Evolutionary conservation across 1,284 basidiomycete species (phyloP).

Genomic region (Neotropicomus parvogracilis): DNA sequence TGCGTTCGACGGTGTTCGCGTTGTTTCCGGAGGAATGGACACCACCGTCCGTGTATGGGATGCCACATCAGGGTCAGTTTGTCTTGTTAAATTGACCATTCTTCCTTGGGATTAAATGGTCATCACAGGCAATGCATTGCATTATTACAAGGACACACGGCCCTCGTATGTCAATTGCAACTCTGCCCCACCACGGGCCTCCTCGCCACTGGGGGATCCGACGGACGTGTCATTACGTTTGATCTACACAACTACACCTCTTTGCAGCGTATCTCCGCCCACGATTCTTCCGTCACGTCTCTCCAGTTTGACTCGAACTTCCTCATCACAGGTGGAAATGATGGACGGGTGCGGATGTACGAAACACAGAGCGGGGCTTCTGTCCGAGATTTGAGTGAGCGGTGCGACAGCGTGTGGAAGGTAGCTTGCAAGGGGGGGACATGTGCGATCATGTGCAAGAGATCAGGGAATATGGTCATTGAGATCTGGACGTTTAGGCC

Average conservation of each 20-base stretch:
- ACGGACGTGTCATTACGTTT: constrained; percentile 92
- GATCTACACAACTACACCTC: constrained; percentile 53
- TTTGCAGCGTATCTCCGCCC: constrained; percentile 66
- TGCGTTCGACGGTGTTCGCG: constrained; percentile 83
- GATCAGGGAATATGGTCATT: constrained; percentile 83
- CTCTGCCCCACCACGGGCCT: constrained; percentile 47
- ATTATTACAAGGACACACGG: constrained; percentile 89
- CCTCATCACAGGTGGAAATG: constrained; percentile 83
- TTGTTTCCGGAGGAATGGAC: constrained; percentile 88
- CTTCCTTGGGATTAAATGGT: constrained; percentile 18
- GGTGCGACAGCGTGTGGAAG: constrained; percentile 86
- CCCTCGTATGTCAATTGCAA: constrained; percentile 92
- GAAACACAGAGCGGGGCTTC: constrained; percentile 68
- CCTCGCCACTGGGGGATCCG: constrained; percentile 89
- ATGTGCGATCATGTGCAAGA: constrained; percentile 80
- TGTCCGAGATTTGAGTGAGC: constrained; percentile 74
- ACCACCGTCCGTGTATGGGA: constrained; percentile 91
- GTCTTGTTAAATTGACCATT: neutral
- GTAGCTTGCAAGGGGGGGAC: constrained; percentile 76
- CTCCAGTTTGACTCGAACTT: constrained; percentile 86
- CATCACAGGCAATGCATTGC: constrained; percentile 72
- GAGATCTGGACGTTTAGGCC: constrained; percentile 79
- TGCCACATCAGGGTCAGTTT: constrained; percentile 65
- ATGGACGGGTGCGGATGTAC: constrained; percentile 88
- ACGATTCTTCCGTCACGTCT: constrained; percentile 89